Evolutionary conservation across 805 yeast species (phyloP).

Genomic region (Wickerhamiella sorbophila): DNA sequence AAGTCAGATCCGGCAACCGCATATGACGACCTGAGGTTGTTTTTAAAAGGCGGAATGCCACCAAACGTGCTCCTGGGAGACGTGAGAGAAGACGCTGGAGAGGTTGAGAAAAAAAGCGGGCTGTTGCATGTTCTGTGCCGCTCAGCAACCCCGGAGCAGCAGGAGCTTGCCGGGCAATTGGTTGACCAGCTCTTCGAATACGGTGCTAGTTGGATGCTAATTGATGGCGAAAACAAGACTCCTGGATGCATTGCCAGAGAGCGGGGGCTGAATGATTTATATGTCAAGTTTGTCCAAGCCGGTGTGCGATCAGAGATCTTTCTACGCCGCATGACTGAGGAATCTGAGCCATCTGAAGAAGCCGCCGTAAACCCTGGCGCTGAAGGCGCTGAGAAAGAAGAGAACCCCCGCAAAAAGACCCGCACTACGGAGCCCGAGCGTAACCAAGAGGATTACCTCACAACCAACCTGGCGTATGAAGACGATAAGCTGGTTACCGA

Average conservation of each 20-base stretch:
- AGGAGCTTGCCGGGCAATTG: constrained; percentile 27
- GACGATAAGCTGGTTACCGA: constrained; percentile 59
- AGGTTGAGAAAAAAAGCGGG: constrained; percentile 13
- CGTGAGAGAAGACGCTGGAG: constrained; percentile 11
- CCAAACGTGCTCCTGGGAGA: constrained; percentile 17
- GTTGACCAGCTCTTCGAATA: constrained; percentile 55
- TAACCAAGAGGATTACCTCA: constrained; percentile 46
- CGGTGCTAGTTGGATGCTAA: constrained; percentile 87
- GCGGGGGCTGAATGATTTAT: constrained; percentile 30
- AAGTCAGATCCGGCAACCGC: constrained; percentile 14
- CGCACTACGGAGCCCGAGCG: constrained; percentile 17
- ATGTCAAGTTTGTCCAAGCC: constrained; percentile 48
- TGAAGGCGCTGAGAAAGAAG: constrained; percentile 8
- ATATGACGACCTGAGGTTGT: constrained; percentile 11
- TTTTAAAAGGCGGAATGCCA: constrained; percentile 19
- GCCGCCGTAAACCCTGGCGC: constrained; percentile 7
- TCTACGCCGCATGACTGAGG: constrained; percentile 43
- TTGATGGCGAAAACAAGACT: constrained; percentile 57
- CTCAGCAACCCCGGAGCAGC: constrained; percentile 8
- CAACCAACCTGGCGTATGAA: constrained; percentile 49
- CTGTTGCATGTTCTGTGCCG: constrained; percentile 14
- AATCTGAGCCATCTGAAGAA: constrained; percentile 10
- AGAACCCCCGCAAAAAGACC: constrained; percentile 3
- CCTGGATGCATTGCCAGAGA: constrained; percentile 70
- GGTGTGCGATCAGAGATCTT: constrained; percentile 84